A percentile compares a stretch with the other conserved stretches of the same genome.
Conservation (phyloP, 768 basidiomycete genomes). For the Lactarius vividus region DNA sequence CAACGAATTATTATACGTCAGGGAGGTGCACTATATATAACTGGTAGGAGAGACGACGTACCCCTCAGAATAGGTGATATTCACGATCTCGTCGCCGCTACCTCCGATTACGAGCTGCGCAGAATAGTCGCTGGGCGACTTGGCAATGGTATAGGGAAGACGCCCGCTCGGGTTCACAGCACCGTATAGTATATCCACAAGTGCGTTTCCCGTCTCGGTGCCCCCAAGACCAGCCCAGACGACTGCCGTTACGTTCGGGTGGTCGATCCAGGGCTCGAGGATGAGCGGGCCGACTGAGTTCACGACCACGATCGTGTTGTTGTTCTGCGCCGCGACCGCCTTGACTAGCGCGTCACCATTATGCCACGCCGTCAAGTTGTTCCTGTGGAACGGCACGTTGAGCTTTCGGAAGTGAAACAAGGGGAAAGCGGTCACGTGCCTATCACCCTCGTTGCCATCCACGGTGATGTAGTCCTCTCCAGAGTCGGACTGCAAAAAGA, state of each 20-base stretch:
- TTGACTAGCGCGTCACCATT: slow-evolving; percentile 42
- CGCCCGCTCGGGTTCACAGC: slow-evolving; percentile 69
- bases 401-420: background rate
- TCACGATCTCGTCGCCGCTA: slow-evolving; percentile 33
- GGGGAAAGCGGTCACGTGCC: slow-evolving; percentile 40
- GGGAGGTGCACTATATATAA: background rate
- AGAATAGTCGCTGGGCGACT: slow-evolving; percentile 49
- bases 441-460: slow-evolving; percentile 56
- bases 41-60: slow-evolving; percentile 24
- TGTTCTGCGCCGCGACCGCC: slow-evolving; percentile 62
- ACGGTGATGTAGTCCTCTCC: slow-evolving; percentile 54
- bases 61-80: slow-evolving; percentile 64
- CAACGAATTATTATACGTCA: background rate
- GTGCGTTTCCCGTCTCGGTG: slow-evolving; percentile 60
- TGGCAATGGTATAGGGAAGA: slow-evolving; percentile 73
- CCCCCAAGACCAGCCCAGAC: slow-evolving; percentile 57
- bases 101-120: slow-evolving; percentile 39
- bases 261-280: slow-evolving; percentile 67
- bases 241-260: slow-evolving; percentile 70
- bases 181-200: slow-evolving; percentile 78
- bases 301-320: slow-evolving; percentile 77
- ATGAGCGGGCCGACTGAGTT: slow-evolving; percentile 74
- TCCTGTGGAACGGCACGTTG: slow-evolving; percentile 6
- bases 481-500: slow-evolving; percentile 42
- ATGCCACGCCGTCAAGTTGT: slow-evolving; percentile 42